Conservation (phyloP, 495 filamentous ascomycete genomes). For the Hypomontagnella monticulosa region DNA sequence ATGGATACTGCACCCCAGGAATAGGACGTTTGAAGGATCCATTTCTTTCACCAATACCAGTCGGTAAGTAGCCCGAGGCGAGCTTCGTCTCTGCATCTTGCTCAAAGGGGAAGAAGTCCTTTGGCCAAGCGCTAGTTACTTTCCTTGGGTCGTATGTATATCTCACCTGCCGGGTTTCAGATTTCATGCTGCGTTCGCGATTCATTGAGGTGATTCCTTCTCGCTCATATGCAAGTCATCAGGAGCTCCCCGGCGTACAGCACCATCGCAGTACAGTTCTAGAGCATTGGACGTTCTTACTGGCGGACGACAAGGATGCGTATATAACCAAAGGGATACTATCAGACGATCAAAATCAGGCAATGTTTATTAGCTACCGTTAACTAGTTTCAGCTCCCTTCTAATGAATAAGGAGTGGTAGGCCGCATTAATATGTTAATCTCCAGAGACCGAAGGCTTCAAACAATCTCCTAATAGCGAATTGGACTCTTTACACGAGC, state of each 20-base stretch:
- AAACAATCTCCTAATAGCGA: constrained; percentile 32
- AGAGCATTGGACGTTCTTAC: constrained; percentile 16
- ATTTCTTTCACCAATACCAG: constrained; percentile 22
- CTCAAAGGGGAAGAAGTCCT: constrained; percentile 32
- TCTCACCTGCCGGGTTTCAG: constrained; percentile 33
- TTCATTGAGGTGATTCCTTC: constrained; percentile 21
- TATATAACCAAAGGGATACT: constrained; percentile 35
- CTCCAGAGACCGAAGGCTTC: constrained; percentile 32
- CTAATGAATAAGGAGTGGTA: constrained; percentile 30
- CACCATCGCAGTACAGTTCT: constrained; percentile 25
- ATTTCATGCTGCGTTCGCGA: constrained; percentile 21
- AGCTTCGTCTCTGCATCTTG: constrained; percentile 32
- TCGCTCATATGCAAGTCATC: constrained; percentile 41
- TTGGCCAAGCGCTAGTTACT: constrained; percentile 16
- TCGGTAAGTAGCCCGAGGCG: constrained; percentile 34
- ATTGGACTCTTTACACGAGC: constrained; percentile 19
- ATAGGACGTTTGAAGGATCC: constrained; percentile 11
- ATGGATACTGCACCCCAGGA: constrained; percentile 33
- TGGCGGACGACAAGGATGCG: constrained; percentile 19
- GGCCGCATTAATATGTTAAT: constrained; percentile 41
- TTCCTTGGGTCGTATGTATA: constrained; percentile 21
- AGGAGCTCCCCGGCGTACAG: constrained; percentile 33
- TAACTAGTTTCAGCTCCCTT: constrained; percentile 38
- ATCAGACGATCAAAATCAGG: constrained; percentile 36
- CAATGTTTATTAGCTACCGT: constrained; percentile 27